Evolutionary conservation across 192 early-diverging fungal genomes (phyloP).

Genomic region (Coemansia sp.): DNA sequence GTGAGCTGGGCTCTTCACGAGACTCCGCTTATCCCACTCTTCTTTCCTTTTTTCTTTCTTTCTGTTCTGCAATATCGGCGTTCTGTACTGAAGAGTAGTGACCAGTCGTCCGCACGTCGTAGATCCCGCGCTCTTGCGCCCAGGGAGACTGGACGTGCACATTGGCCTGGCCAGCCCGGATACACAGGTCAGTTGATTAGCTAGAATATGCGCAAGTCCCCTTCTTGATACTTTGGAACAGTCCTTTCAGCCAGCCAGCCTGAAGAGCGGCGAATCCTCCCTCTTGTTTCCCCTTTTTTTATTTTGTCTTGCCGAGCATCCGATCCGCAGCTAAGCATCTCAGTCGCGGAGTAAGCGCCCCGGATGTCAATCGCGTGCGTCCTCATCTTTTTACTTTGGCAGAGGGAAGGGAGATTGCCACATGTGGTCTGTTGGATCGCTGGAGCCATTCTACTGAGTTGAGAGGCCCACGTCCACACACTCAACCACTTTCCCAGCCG

Average conservation of each 20-base stretch:
- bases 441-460: background rate
- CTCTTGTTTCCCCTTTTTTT: no score
- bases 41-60: background rate
- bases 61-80: background rate
- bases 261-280: no score
- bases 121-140: slow-evolving; percentile 82
- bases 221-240: no score
- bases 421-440: background rate
- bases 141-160: slow-evolving; percentile 84
- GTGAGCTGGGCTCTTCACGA: background rate
- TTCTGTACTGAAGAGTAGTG: slow-evolving; percentile 50
- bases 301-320: background rate
- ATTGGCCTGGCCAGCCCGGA: slow-evolving; percentile 68
- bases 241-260: background rate
- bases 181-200: slow-evolving; percentile 41
- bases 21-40: background rate
- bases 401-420: slow-evolving; percentile 5
- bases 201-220: background rate
- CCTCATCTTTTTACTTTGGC: slow-evolving; percentile 7
- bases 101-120: slow-evolving; percentile 76
- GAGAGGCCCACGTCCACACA: background rate
- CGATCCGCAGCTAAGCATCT: background rate
- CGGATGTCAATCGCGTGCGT: slow-evolving; percentile 2
- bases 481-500: slow-evolving; percentile 1
- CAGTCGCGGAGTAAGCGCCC: background rate